Base-by-base conservation (phyloP, 2,329 filamentous ascomycete genomes). In the Oidium heveae region DNA sequence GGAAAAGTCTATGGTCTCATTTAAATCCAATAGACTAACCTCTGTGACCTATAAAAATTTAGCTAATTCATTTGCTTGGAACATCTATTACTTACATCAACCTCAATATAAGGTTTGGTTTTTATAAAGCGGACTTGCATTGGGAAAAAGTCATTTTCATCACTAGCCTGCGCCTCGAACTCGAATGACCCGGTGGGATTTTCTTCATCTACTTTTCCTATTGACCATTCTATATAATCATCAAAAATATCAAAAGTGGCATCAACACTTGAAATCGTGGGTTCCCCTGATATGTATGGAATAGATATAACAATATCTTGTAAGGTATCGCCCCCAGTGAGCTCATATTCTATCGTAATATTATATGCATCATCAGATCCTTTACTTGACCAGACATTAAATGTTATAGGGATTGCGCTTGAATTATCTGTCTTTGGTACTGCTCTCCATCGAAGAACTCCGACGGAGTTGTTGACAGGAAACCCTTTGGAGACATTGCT, bases 381-480 rank as follows among this genome's bases (percentile, higher is more conserved):
- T 68, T 88, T 87, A 69, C 94, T 95, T 57, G 94, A 86, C 91
- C 91, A 98, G 39, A 95, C 89, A 1, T 87, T 95, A 68, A 98
- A 96, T 39, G 84, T 91, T 63, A 98, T 91, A 8, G 91, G 91
- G 39, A 93, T 80, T 55, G 88, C 79, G 58, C 79, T 80, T 37
- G 82, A 69, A 61, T 93, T 86, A 60, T 93, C 87, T 2, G 76
- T 74, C 68, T 86, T 87, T 52, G 86, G 84, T 16, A 81, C 79
- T 22, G 86, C 83, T 63, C 87, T 84, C 91, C 91, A 98, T 66
- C 89, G 80, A 66, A 98, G 74, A 44, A 96, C 88, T 55, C 85
- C 87, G 56, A 96, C 89, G 16, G 84, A 80, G 66, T 94, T 93
- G 70, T 95, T 96, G 28, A 87, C 80, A 0, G 91, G 91, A 73